Base-by-base conservation (phyloP, 495 filamentous ascomycete genomes). In the Stereocaulon alpinum region DNA sequence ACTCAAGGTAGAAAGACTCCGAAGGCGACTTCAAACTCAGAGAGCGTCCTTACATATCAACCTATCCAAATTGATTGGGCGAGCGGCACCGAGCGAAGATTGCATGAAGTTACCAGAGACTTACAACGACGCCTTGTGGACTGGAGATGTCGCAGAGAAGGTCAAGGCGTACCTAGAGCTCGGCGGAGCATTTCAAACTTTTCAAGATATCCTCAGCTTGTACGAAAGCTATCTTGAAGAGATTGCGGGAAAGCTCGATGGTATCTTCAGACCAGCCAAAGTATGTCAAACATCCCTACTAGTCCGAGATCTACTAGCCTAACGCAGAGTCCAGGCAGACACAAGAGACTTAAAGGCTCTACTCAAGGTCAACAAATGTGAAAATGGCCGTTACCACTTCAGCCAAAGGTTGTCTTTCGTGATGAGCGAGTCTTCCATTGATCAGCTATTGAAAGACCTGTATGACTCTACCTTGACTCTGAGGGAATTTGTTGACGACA, bases 171-270 rank as follows among this genome's bases (percentile, higher is more conserved):
- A 55, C 20, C 40, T 55, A 24, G 6, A 55, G 20, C 37, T 6
- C 10, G 52, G 34, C 41, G 20, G 20, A n/a, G 34, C n/a, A 7
- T 55, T 55, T 40, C 34, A 55, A 11, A 18, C 20, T 3, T 55
- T 55, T 18, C n/a, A 55, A 42, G 37, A 7, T 6, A 41, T 9
- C 15, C n/a, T 42, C 17, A 18, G n/a, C 20, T n/a, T 55, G 2
- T 55, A 55, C 32, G 18, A 55, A 22, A 6, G 30, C 5, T 55
- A 55, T 11, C 52, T 55, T 4, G 52, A 55, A 20, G 52, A 55
- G 14, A 55, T 55, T 14, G 34, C 52, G 17, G 37, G 24, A 41
- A 43, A 55, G 34, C 18, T 55, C 2, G 37, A 15, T 4, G 34
- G 15, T 27, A 41, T 55, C n/a, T 7, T 55, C 15, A 15, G 34